Percentiles rank a stretch among this genome's conserved stretches.
phyloP scores from a whole-genome alignment of 2,329 filamentous ascomycete genomes.

The Gaeumannomyces sp. region DNA sequence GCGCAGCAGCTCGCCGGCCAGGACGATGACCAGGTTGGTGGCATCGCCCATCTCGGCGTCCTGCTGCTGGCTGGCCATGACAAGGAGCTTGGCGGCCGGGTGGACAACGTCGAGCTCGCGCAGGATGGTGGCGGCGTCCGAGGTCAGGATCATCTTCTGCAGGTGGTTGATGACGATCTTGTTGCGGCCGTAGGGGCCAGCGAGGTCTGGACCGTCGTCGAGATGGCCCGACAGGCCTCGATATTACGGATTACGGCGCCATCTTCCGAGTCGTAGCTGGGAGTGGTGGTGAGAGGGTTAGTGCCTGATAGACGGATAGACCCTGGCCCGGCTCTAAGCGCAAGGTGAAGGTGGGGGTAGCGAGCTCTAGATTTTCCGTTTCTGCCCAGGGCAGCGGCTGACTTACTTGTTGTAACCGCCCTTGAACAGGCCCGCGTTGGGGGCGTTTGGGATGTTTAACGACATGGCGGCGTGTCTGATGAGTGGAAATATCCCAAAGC shows the following conservation, averaged over 20 bases:
- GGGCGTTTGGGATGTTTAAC: slow-evolving; percentile 89
- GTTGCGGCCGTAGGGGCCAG: slow-evolving; percentile 94
- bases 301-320: slow-evolving; percentile 11
- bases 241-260: slow-evolving; percentile 97
- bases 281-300: slow-evolving; percentile 10
- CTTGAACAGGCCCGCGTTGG: slow-evolving; percentile 92
- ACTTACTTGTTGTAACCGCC: slow-evolving; percentile 89
- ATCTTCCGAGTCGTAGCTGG: slow-evolving; percentile 97
- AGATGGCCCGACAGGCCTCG: slow-evolving; percentile 93
- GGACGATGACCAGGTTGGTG: slow-evolving; percentile 92
- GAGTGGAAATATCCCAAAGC: slow-evolving; percentile 1
- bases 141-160: slow-evolving; percentile 99
- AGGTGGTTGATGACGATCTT: slow-evolving; percentile 99
- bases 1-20: slow-evolving; percentile 90
- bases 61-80: slow-evolving; percentile 99
- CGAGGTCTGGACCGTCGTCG: slow-evolving; percentile 93
- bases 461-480: slow-evolving; percentile 59
- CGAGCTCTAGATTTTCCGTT: neutral
- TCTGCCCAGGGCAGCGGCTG: neutral
- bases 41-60: slow-evolving; percentile 99
- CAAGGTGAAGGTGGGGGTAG: slow-evolving; percentile 20
- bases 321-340: slow-evolving; percentile 15
- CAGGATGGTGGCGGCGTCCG: slow-evolving; percentile 93
- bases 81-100: slow-evolving; percentile 91
- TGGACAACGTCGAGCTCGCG: slow-evolving; percentile 97